phyloP scores from a whole-genome alignment of 1,284 basidiomycete genomes.

The Cryptococcus maquisensis region DNA sequence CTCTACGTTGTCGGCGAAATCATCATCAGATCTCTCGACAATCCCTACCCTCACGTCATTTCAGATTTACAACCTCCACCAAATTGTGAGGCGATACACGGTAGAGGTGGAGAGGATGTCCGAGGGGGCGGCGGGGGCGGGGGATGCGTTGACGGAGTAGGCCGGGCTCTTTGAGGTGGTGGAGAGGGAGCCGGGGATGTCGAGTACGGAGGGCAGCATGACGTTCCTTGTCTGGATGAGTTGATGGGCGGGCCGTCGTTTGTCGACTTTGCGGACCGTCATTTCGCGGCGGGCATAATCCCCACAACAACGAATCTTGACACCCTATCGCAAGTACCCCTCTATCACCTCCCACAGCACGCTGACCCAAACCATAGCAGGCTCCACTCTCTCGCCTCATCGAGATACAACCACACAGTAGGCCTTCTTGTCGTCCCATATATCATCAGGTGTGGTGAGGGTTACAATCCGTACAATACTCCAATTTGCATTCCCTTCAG shows the following conservation, averaged over 20 bases:
- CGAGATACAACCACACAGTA: too few species aligned
- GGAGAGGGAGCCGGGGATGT: too few species aligned
- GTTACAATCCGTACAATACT: conserved; percentile 63
- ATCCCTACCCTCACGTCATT: too few species aligned
- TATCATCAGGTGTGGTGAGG: conserved; percentile 66
- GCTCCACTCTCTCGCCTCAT: too few species aligned
- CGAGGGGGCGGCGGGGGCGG: too few species aligned
- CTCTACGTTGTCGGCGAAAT: too few species aligned
- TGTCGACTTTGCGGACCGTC: conserved; percentile 65
- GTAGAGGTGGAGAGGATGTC: too few species aligned
- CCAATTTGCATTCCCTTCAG: conserved; percentile 66
- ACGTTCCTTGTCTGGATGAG: conserved; percentile 61
- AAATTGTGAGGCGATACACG: too few species aligned
- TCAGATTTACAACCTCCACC: too few species aligned
- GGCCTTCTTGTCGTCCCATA: conserved; percentile 54
- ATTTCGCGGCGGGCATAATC: conserved; percentile 75
- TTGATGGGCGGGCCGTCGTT: conserved; percentile 65
- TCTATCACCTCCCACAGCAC: not conserved
- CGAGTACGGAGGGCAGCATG: conserved; percentile 48
- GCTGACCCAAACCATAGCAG: not conserved
- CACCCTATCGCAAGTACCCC: conserved; percentile 34
- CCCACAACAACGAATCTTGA: conserved; percentile 71
- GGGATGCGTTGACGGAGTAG: too few species aligned
- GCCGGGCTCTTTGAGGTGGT: too few species aligned
- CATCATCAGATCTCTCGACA: too few species aligned